phyloP scores from a whole-genome alignment of 108 stramenopile genomes.

The Mediolabrus comicus region DNA sequence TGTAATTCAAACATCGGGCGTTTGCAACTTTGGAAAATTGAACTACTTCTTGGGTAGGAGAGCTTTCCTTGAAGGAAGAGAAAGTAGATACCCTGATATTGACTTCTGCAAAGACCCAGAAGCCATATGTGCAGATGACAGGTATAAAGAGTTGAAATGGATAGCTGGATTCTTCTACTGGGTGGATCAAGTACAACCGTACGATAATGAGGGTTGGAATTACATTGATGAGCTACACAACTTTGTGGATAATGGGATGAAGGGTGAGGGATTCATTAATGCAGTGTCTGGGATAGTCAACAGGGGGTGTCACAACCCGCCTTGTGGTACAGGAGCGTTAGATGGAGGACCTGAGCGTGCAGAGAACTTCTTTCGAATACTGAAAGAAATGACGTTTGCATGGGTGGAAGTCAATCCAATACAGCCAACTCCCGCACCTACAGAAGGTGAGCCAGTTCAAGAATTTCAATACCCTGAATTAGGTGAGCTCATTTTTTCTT shows the following conservation, averaged over 20 bases:
- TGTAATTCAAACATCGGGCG: constrained; percentile 38
- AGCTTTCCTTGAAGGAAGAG: constrained; percentile 45
- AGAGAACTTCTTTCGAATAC: constrained; percentile 52
- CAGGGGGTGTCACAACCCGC: constrained; percentile 43
- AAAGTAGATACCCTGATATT: constrained; percentile 42
- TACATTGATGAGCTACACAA: constrained; percentile 42
- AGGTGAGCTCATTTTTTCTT: background rate
- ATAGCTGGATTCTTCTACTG: constrained; percentile 56
- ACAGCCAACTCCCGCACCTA: background rate
- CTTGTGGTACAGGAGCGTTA: constrained; percentile 42
- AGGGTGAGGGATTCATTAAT: constrained; percentile 39
- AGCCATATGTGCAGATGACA: background rate
- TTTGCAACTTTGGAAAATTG: constrained; percentile 53
- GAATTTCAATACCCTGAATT: background rate
- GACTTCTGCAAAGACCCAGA: constrained; percentile 54
- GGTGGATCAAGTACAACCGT: constrained; percentile 46
- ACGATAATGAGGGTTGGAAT: constrained; percentile 42
- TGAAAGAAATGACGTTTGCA: constrained; percentile 47
- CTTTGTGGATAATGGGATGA: constrained; percentile 49
- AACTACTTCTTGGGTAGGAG: constrained; percentile 45
- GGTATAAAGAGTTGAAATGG: constrained; percentile 13
- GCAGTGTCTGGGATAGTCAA: constrained; percentile 49
- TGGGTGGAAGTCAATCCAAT: constrained; percentile 15
- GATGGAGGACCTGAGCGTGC: constrained; percentile 65
- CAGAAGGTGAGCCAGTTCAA: background rate